Base-by-base conservation (phyloP, 179 eudicot genomes). In the Amaranthus tricolor region DNA sequence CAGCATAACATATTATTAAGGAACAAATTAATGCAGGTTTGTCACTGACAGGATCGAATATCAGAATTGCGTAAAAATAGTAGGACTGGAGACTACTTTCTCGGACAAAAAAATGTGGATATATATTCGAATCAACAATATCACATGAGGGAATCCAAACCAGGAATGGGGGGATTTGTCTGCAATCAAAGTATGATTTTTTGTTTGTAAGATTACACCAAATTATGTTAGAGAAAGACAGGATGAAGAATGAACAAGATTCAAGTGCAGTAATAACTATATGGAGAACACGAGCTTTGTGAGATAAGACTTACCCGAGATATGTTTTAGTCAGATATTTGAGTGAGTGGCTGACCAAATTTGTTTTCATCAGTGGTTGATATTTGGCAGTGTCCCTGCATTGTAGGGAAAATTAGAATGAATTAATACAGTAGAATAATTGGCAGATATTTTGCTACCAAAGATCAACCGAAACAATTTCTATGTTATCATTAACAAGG, bases 351-450 rank as follows among this genome's bases (percentile, higher is more conserved):
- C 97, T 90, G 73, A 87, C 87, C 68, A 87, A 52, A 74, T 87
- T 92, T 56, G 97, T 90, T 79, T 92, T 92, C 97, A 92, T 88
- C 24, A 90, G 71, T 20, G 96, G 96, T 59, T 62, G 85, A 70
- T 92, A 90, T 62, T 78, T 84, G 24, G 96, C 93, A 43, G 91
- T 90, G 82, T 92, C 96, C 85, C 97, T 92, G 88, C 80, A 81
- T 68, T 43, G 59, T 15, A 45, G 52, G 44, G 49, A 7, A 75
- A 63, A 66, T 59, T 56, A 58, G 24, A 45, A 50, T 4, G n/a
- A 71, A 14, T 55, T 47, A 17, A 31, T 31, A 31, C n/a, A 19
- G 16, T 44, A 47, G 61, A 74, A 47, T 20, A 40, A 65, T 31
- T 31, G 19, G 14, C 66, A 52, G 14, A 16, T 40, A 71, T 31